Evolutionary conservation across 2,329 filamentous ascomycete species (phyloP).

Genomic region (Phymatotrichopsis omnivora): DNA sequence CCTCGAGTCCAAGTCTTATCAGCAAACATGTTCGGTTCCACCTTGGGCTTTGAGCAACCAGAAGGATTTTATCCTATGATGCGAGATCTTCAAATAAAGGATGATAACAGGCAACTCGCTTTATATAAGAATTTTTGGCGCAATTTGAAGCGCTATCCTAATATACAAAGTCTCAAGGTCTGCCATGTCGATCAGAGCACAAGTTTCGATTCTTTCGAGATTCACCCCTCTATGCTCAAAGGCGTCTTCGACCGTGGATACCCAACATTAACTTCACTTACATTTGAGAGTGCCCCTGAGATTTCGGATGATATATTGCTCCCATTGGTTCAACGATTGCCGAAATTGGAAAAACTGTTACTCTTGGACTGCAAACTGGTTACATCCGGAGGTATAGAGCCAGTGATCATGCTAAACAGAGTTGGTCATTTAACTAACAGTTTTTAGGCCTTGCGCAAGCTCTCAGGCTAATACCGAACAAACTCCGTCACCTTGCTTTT

Average conservation of each 20-base stretch:
- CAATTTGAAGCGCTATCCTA: slow-evolving; percentile 19
- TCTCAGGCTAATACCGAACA: slow-evolving; percentile 15
- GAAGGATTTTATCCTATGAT: slow-evolving; percentile 16
- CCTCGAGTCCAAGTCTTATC: slow-evolving; percentile 20
- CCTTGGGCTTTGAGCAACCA: slow-evolving; percentile 16
- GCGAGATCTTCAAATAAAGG: slow-evolving; percentile 23
- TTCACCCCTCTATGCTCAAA: slow-evolving; percentile 3
- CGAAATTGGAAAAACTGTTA: slow-evolving; percentile 17
- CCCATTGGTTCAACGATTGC: slow-evolving; percentile 10
- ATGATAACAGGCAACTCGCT: slow-evolving; percentile 17
- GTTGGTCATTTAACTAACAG: slow-evolving; percentile 9
- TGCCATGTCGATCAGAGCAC: slow-evolving; percentile 21
- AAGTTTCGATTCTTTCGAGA: slow-evolving; percentile 15
- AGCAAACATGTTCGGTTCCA: slow-evolving; percentile 20
- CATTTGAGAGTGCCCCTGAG: slow-evolving; percentile 21
- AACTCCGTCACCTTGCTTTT: slow-evolving; percentile 20
- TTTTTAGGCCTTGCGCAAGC: slow-evolving; percentile 20
- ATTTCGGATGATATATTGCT: slow-evolving; percentile 20
- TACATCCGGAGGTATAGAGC: slow-evolving; percentile 20
- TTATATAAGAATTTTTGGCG: slow-evolving; percentile 18
- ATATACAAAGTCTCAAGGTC: slow-evolving; percentile 22
- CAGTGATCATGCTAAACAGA: background rate
- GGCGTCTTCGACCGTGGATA: slow-evolving; percentile 2
- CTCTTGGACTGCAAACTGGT: slow-evolving; percentile 26
- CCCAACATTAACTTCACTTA: slow-evolving; percentile 15